Evolutionary conservation across 768 basidiomycete species (phyloP).

Genomic region (Rhizopogon sp.): DNA sequence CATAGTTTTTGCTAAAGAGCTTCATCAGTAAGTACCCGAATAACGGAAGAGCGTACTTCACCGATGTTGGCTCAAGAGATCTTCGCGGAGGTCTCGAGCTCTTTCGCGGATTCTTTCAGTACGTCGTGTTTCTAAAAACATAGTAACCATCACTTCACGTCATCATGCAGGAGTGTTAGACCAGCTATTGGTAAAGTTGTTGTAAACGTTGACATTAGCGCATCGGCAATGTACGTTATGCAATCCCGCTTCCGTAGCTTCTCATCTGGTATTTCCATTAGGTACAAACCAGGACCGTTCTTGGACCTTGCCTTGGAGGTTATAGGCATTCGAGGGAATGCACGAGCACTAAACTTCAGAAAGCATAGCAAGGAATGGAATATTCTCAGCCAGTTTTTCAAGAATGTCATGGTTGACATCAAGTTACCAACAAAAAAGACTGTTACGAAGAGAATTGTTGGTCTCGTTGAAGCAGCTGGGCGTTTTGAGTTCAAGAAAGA

Average conservation of each 20-base stretch:
- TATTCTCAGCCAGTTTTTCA: conserved; percentile 34
- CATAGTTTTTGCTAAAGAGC: not conserved
- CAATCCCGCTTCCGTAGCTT: not conserved
- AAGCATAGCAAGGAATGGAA: conserved; percentile 21
- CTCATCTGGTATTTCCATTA: not conserved
- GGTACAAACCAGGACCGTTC: conserved; percentile 24
- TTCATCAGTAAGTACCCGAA: conserved; percentile 35
- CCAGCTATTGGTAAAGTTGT: conserved; percentile 37
- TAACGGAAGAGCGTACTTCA: conserved; percentile 44
- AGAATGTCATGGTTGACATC: conserved; percentile 26
- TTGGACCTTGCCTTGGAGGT: conserved; percentile 28
- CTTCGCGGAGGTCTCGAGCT: conserved; percentile 37
- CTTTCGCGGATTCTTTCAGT: conserved; percentile 50
- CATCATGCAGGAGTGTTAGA: conserved; percentile 37
- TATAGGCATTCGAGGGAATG: conserved; percentile 19
- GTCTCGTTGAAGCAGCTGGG: conserved; percentile 36
- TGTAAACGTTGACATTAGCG: conserved; percentile 43
- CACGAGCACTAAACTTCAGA: conserved; percentile 19
- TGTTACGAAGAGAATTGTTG: conserved; percentile 33
- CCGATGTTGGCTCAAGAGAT: conserved; percentile 20
- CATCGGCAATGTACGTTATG: conserved; percentile 37
- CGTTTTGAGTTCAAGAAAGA: conserved; percentile 31
- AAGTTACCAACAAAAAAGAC: not conserved
- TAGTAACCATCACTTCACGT: not conserved
- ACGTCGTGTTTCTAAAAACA: conserved; percentile 7